Conservation (phyloP, 2,329 filamentous ascomycete species). For the Alternaria triticina region DNA sequence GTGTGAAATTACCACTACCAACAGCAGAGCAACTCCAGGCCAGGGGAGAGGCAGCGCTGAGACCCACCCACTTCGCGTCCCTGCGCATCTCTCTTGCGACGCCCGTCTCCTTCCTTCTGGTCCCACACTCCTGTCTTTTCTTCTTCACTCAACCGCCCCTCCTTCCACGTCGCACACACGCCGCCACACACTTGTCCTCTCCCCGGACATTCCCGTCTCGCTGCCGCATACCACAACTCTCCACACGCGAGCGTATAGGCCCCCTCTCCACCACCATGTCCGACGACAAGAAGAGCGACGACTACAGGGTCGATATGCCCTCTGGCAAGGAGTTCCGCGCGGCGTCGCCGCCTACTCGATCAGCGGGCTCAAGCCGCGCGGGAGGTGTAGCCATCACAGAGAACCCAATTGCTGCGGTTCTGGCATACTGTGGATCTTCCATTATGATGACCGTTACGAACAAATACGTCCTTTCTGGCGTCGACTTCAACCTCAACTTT, state of each 20-base stretch:
- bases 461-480: slow-evolving; percentile 94
- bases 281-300: slow-evolving; percentile 86
- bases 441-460: slow-evolving; percentile 99
- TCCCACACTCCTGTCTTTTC: slow-evolving; percentile 24
- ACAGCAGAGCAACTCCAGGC: slow-evolving; percentile 23
- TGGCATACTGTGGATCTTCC: slow-evolving; percentile 93
- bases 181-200: slow-evolving; percentile 24
- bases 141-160: slow-evolving; percentile 12
- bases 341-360: slow-evolving; percentile 58
- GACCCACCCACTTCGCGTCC: slow-evolving; percentile 36
- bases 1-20: slow-evolving; percentile 35
- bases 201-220: slow-evolving; percentile 23
- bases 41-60: slow-evolving; percentile 33
- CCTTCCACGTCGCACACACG: slow-evolving; percentile 1
- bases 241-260: slow-evolving; percentile 6
- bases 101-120: slow-evolving; percentile 25
- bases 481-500: slow-evolving; percentile 94
- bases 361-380: slow-evolving; percentile 30
- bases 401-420: slow-evolving; percentile 79
- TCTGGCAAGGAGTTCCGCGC: slow-evolving; percentile 58
- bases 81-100: slow-evolving; percentile 32
- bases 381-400: slow-evolving; percentile 62
- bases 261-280: slow-evolving; percentile 64
- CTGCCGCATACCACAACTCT: slow-evolving; percentile 13
- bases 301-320: slow-evolving; percentile 70